These are phyloP conservation scores for Blastobotrys parvus DNA, from an alignment of 805 yeast genomes.

Conservation along the genomic window DNA sequence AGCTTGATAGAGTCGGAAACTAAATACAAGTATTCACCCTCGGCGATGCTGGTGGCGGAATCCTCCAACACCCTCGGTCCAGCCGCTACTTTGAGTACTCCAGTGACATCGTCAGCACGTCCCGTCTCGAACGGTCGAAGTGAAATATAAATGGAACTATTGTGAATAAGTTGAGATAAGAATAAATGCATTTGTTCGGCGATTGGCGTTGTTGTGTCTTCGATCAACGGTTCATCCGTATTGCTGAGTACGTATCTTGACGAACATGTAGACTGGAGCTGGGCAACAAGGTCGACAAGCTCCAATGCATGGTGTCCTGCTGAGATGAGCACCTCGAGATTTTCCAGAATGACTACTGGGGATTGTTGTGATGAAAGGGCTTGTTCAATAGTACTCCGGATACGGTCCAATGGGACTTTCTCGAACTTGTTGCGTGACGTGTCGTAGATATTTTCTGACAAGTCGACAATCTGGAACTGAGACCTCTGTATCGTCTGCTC, in stretches of 20 bases:
- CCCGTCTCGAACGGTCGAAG: slow-evolving; percentile 70
- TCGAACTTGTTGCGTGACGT: slow-evolving; percentile 4
- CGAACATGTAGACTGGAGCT: slow-evolving; percentile 29
- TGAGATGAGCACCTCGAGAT: slow-evolving; percentile 39
- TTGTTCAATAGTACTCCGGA: slow-evolving; percentile 4
- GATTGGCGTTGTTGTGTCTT: slow-evolving; percentile 29
- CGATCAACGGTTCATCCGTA: slow-evolving; percentile 34
- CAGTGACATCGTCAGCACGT: slow-evolving; percentile 74
- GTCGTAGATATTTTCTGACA: slow-evolving; percentile 10
- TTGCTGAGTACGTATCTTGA: slow-evolving; percentile 32
- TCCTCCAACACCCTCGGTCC: slow-evolving; percentile 41
- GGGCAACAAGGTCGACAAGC: slow-evolving; percentile 29
- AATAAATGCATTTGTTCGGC: slow-evolving; percentile 37
- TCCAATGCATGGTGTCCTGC: slow-evolving; percentile 35
- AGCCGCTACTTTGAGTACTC: slow-evolving; percentile 49
- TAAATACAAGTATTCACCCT: slow-evolving; percentile 56
- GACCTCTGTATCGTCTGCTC: slow-evolving; percentile 1
- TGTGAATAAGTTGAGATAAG: slow-evolving; percentile 40
- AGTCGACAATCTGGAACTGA: slow-evolving; percentile 10
- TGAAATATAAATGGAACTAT: slow-evolving; percentile 44
- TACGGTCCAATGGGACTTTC: slow-evolving; percentile 3
- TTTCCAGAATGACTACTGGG: slow-evolving; percentile 37
- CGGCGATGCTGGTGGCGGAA: slow-evolving; percentile 30
- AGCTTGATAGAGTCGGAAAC: slow-evolving; percentile 45
- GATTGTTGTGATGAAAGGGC: slow-evolving; percentile 5